phyloP scores from a whole-genome alignment of 2,329 filamentous ascomycete species.

The Colletotrichum acutatum region DNA sequence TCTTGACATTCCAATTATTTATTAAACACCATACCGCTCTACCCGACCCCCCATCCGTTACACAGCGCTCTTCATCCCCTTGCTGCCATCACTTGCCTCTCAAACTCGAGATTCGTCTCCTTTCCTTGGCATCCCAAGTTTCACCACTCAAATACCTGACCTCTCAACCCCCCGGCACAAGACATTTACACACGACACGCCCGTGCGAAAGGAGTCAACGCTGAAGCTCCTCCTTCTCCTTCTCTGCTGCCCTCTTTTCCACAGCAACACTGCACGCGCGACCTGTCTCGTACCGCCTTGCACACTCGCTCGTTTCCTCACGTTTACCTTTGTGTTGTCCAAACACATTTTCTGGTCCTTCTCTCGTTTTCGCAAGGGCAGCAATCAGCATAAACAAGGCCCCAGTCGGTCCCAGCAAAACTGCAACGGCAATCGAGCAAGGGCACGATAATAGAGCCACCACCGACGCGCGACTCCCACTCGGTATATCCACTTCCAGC shows the following conservation, averaged over 20 bases:
- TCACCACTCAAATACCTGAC: constrained; percentile 7
- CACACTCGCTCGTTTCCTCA: constrained; percentile 20
- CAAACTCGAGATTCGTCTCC: constrained; percentile 23
- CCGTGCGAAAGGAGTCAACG: constrained; percentile 14
- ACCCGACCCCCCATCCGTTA: background rate
- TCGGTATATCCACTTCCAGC: constrained; percentile 35
- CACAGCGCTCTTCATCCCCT: background rate
- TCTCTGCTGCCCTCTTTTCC: constrained; percentile 3
- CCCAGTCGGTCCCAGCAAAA: constrained; percentile 1
- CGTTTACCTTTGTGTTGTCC: constrained; percentile 4
- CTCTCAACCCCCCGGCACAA: background rate
- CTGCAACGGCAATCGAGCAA: constrained; percentile 4
- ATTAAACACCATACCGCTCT: background rate
- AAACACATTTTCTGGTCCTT: background rate
- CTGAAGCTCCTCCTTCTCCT: background rate
- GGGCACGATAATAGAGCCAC: constrained; percentile 14
- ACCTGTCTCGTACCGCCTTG: constrained; percentile 22
- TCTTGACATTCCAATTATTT: background rate
- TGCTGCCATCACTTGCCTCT: constrained; percentile 1
- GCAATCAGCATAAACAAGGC: constrained; percentile 25
- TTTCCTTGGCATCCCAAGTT: constrained; percentile 31
- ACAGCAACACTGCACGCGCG: background rate
- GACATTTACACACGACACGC: constrained; percentile 3
- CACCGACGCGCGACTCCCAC: constrained; percentile 23
- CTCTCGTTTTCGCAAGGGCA: constrained; percentile 14